These are phyloP conservation scores for Macrolepiota dolichaula DNA, from an alignment of 768 basidiomycete genomes.

Conservation along the genomic window DNA sequence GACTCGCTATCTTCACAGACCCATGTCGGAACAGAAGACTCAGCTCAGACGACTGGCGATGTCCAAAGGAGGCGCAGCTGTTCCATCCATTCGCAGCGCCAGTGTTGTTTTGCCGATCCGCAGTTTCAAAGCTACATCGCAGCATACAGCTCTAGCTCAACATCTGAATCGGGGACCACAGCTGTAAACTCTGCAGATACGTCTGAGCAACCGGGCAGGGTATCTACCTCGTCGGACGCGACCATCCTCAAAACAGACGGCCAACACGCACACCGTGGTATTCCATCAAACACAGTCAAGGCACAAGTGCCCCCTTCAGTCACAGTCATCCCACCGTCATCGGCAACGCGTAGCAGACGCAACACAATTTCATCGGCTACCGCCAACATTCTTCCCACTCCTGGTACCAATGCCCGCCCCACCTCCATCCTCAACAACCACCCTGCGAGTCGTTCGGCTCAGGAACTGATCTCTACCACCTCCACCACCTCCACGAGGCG, in stretches of 20 bases:
- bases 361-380: neutral
- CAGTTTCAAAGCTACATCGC: neutral
- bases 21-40: neutral
- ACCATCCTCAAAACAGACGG: neutral
- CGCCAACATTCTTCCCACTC: neutral
- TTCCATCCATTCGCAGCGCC: neutral
- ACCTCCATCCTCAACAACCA: neutral
- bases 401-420: neutral
- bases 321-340: neutral
- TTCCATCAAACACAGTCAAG: neutral
- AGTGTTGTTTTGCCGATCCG: constrained; percentile 5
- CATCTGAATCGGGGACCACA: neutral
- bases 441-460: neutral
- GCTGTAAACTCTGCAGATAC: neutral
- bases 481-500: neutral
- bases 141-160: neutral
- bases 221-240: neutral
- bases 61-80: constrained; percentile 15
- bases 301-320: neutral
- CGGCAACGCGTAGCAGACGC: neutral
- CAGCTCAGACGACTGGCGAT: neutral
- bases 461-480: neutral
- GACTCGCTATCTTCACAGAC: neutral
- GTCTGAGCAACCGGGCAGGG: neutral
- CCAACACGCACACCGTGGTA: neutral